phyloP scores from a whole-genome alignment of 345 rosid genomes.

The Rhodamnia argentea region DNA sequence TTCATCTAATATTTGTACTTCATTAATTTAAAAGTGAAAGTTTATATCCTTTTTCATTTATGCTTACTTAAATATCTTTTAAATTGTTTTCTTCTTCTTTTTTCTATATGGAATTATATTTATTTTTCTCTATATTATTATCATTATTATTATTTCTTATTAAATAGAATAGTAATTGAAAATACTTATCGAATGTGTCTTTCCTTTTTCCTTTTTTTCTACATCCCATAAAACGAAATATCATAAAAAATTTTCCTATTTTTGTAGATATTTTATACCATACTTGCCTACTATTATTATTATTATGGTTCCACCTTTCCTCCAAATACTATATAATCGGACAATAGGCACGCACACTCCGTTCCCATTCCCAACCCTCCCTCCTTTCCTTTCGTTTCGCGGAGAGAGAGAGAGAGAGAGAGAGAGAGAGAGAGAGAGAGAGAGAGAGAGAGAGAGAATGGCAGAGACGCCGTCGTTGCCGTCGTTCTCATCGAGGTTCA shows the following conservation, averaged over 20 bases:
- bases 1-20: neutral
- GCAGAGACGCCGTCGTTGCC: slow-evolving; percentile 38
- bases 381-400: neutral
- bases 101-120: neutral
- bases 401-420: neutral
- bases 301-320: neutral
- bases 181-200: no score
- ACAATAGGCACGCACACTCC: slow-evolving; percentile 1
- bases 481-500: slow-evolving; percentile 67
- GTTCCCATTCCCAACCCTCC: slow-evolving; percentile 30
- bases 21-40: neutral
- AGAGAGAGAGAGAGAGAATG: slow-evolving; percentile 14
- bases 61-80: neutral
- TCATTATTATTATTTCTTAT: neutral
- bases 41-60: neutral
- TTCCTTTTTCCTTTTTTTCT: neutral
- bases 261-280: neutral
- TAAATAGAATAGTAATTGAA: no score
- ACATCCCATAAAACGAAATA: neutral
- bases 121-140: neutral
- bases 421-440: neutral
- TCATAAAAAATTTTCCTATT: neutral
- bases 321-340: neutral
- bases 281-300: neutral
- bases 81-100: neutral